A percentile compares a stretch with the other conserved stretches of the same genome.
phyloP scores from a whole-genome alignment of 2,329 filamentous ascomycete genomes.

The Drechslerella coelobrocha region DNA sequence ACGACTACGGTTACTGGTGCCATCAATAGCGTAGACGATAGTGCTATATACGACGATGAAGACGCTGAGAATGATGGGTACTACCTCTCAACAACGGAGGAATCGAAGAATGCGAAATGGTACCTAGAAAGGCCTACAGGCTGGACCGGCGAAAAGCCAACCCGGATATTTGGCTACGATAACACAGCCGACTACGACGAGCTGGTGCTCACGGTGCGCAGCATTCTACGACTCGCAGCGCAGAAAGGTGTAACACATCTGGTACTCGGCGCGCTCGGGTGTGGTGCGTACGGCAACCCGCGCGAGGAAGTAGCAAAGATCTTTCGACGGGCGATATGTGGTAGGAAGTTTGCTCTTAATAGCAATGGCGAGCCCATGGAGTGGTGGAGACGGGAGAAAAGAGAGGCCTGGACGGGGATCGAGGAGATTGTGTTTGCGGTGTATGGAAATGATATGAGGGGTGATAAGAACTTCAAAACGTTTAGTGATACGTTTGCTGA shows the following conservation, averaged over 20 bases:
- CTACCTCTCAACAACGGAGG: too few relatives aligned
- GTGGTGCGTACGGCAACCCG: constrained; percentile 70
- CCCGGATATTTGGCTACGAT: constrained; percentile 56
- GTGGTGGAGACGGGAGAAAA: constrained; percentile 53
- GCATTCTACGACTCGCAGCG: constrained; percentile 64
- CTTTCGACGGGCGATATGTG: constrained; percentile 62
- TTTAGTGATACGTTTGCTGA: constrained; percentile 64
- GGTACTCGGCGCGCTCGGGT: constrained; percentile 71
- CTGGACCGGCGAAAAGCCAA: too few relatives aligned
- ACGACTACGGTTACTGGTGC: too few relatives aligned
- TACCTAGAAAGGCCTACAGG: too few relatives aligned
- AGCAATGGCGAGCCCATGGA: constrained; percentile 21
- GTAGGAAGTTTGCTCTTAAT: constrained; percentile 53
- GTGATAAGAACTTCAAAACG: constrained; percentile 57
- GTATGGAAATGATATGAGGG: constrained; percentile 61
- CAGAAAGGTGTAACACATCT: constrained; percentile 62
- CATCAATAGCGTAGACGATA: too few relatives aligned
- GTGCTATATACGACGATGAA: too few relatives aligned
- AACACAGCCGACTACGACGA: constrained; percentile 63
- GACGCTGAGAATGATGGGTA: too few relatives aligned
- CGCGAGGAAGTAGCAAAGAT: constrained; percentile 66
- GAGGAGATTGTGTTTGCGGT: constrained; percentile 68
- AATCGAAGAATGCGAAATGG: constrained; percentile 52
- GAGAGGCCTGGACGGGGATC: constrained; percentile 60
- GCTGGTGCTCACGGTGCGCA: constrained; percentile 65